Evolutionary conservation across 495 filamentous ascomycete species (phyloP), one percentile per base, ranked within the genome.

Genomic region (Penicillium taxi): DNA sequence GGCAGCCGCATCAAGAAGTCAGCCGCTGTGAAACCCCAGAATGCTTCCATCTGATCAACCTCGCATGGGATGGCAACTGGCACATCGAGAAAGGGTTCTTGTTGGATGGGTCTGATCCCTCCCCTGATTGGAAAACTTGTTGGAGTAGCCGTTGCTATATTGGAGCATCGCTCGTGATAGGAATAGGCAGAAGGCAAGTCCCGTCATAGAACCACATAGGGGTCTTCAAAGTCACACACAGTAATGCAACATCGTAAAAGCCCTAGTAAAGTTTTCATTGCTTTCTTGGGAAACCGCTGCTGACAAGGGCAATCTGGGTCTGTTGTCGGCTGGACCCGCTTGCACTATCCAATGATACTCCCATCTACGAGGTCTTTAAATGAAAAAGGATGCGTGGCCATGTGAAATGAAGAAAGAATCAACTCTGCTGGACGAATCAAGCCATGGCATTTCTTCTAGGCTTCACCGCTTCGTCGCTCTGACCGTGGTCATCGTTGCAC

Each of bases 21-120:
- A 67, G 63, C 63, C 61, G 59, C 59, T 63, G 63, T 67, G 63
- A 56, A 61, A 67, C 63, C 59, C 51, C 34, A 54, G 39, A 50
- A 32, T 41, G 38, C 52, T 56, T 53, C 40, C 59, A 56, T 65
- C 63, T 67, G 63, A 67, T 64, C 59, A 53, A 59, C 53, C 52
- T 44, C 41, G 46, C 53, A 56, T 58, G 51, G 44, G 47, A 42
- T 41, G 27, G 37, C 41, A 45, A 52, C 39, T 37, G 47, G 41
- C 43, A 44, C 40, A 33, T 45, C 24, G 22, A 37, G 36, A 38
- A 38, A 17, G 26, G 35, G 35, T 35, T 35, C 20, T 15, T 21
- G 25, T 23, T 25, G 43, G 9, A 12, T 37, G 23, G 33, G 16
- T 37, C 25, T 38, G 37, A 40, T 36, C 21, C 17, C 26, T n/a